These are phyloP conservation scores for Knoxia roxburghii DNA, from an alignment of 257 asterid genomes.

Conservation along the genomic window DNA sequence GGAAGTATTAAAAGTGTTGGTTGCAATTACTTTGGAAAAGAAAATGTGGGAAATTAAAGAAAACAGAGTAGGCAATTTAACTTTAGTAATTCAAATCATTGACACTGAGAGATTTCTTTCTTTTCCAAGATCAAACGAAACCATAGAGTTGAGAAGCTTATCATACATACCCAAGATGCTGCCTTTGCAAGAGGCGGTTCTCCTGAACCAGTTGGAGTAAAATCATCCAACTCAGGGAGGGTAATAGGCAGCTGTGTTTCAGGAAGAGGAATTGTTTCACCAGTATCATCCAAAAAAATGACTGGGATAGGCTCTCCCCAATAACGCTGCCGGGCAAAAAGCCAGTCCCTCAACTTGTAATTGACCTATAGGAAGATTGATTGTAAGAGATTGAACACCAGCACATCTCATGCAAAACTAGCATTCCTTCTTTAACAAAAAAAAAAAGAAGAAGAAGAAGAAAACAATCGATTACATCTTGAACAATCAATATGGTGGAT, in stretches of 20 bases:
- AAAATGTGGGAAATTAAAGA: neutral
- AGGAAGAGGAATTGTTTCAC: slow-evolving; percentile 73
- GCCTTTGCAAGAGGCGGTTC: slow-evolving; percentile 96
- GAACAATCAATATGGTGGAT: neutral
- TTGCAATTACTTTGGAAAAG: neutral
- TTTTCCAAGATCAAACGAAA: neutral
- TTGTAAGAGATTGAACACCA: slow-evolving; percentile 13
- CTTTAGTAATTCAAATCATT: neutral
- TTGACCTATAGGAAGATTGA: slow-evolving; percentile 56
- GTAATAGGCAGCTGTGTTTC: slow-evolving; percentile 88
- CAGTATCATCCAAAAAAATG: slow-evolving; percentile 52
- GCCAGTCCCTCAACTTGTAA: slow-evolving; percentile 94
- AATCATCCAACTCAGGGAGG: slow-evolving; percentile 94
- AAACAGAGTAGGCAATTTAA: neutral
- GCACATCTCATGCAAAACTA: neutral
- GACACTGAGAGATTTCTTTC: neutral
- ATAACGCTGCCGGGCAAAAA: slow-evolving; percentile 95
- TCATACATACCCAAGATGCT: slow-evolving; percentile 81
- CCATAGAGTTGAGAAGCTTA: too few relatives aligned
- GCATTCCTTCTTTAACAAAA: slow-evolving; percentile 3
- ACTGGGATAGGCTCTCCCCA: slow-evolving; percentile 99
- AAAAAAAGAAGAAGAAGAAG: too few relatives aligned
- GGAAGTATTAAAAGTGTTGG: neutral
- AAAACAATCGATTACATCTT: neutral
- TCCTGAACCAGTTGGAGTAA: slow-evolving; percentile 96